Base-by-base conservation (phyloP, 2,329 filamentous ascomycete genomes). In the Aspergillus versicolor region DNA sequence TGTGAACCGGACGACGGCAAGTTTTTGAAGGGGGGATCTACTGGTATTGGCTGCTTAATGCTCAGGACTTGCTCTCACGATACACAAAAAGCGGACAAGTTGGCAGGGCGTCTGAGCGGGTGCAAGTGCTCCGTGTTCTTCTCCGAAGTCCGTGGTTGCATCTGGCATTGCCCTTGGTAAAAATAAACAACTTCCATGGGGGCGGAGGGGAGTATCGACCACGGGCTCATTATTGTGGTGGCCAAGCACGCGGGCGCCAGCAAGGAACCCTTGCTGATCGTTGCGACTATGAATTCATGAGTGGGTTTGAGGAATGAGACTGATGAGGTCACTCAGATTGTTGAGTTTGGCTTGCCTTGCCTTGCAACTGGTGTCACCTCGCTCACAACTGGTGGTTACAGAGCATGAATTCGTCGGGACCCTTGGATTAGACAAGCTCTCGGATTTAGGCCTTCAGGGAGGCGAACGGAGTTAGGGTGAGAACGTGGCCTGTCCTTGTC, bases 241-340 rank as follows among this genome's bases (percentile, higher is more conserved):
- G 17, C 19, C 40, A 34, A 56, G 30, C 46, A 56, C 40, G 30
- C 46, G 40, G 47, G 32, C 5, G 42, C 21, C 11, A 17, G 13
- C 43, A 38, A 12, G 43, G 43, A 47, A 41, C 34, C 51, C 51
- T 46, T 46, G 43, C 45, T n/a, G 32, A 53, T 53, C 42, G 51
- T 17, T 21, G 21, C 21, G 41, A 45, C 13, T 50, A 32, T 42
- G 15, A 37, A 19, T 24, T 37, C 15, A 37, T 37, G 34, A 13
- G 34, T 32, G 17, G 45, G 45, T 4, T 32, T 21, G n/a, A 41
- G 17, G 15, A n/a, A 41, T 22, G 15, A 24, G 42, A 44, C 9
- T 27, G 42, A 13, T n/a, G 22, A 44, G 19, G 13, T 44, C 34
- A 49, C 19, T 17, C 32, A 15, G 38, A 51, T 38, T 50, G 47